Evolutionary conservation across 805 yeast species (phyloP).

Genomic region (Candida broadrunensis): DNA sequence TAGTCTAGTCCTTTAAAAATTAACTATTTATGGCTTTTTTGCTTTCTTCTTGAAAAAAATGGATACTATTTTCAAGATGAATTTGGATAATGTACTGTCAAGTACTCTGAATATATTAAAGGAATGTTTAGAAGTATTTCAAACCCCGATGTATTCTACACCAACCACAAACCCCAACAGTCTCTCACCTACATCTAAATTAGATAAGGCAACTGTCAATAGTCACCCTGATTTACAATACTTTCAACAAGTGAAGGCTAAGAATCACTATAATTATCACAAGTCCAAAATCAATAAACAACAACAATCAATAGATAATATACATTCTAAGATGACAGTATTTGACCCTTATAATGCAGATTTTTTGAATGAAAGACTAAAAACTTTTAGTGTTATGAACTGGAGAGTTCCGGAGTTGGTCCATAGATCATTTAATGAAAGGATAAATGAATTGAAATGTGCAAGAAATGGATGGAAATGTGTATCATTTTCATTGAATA

Average conservation of each 20-base stretch:
- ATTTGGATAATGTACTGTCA: constrained; percentile 8
- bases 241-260: constrained; percentile 31
- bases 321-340: constrained; percentile 11
- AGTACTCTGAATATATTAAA: constrained; percentile 21
- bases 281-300: constrained; percentile 16
- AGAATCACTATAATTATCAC: constrained; percentile 38
- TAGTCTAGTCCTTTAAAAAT: too few species aligned
- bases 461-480: constrained; percentile 55
- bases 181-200: constrained; percentile 10
- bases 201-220: constrained; percentile 3
- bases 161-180: constrained; percentile 3
- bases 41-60: too few species aligned
- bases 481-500: constrained; percentile 23
- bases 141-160: constrained; percentile 9
- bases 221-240: constrained; percentile 38
- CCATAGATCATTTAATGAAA: constrained; percentile 6
- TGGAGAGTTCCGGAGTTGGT: constrained; percentile 39
- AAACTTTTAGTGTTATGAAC: constrained; percentile 42
- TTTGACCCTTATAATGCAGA: constrained; percentile 39
- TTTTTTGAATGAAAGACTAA: constrained; percentile 36
- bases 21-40: too few species aligned
- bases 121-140: constrained; percentile 20
- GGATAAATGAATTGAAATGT: constrained; percentile 46
- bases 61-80: constrained; percentile 9
- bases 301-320: constrained; percentile 9